These are phyloP conservation scores for Pseudoneurospora amorphoporcata DNA, from an alignment of 495 filamentous ascomycete species.

Conservation along the genomic window DNA sequence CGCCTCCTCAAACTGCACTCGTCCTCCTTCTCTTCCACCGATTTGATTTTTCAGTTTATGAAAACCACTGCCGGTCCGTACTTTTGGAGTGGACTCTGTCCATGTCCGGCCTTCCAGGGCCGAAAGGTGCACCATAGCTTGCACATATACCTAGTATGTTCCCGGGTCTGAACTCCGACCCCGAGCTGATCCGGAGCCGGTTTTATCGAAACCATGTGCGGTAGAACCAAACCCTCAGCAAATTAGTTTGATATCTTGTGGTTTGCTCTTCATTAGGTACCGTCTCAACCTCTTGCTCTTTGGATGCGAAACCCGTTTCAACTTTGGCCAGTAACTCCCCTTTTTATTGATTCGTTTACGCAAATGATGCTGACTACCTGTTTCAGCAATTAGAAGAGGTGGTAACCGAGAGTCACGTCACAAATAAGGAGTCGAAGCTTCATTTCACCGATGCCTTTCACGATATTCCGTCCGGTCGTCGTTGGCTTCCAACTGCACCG, in stretches of 20 bases:
- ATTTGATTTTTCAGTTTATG: neutral
- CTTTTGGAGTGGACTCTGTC: neutral
- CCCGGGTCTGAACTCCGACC: neutral
- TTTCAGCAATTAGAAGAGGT: neutral
- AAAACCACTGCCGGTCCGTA: neutral
- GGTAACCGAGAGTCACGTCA: rapidly evolving
- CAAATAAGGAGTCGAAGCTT: neutral
- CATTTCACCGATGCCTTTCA: neutral
- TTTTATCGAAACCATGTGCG: neutral
- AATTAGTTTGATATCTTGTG: neutral
- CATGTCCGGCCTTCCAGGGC: neutral
- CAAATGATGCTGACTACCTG: neutral
- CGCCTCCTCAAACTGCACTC: neutral
- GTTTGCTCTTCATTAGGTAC: neutral
- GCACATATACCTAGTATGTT: neutral
- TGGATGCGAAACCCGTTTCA: neutral
- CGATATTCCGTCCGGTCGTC: neutral
- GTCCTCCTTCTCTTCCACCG: neutral
- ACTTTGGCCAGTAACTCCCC: neutral
- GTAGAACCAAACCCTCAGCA: neutral
- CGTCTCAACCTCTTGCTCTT: neutral
- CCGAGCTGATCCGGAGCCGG: neutral
- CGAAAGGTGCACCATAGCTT: neutral
- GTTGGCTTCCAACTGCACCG: neutral
- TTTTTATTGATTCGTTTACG: neutral